Evolutionary conservation across 345 rosid species (phyloP), one percentile per base, ranked within the genome.

Genomic region (Brassica cretica): DNA sequence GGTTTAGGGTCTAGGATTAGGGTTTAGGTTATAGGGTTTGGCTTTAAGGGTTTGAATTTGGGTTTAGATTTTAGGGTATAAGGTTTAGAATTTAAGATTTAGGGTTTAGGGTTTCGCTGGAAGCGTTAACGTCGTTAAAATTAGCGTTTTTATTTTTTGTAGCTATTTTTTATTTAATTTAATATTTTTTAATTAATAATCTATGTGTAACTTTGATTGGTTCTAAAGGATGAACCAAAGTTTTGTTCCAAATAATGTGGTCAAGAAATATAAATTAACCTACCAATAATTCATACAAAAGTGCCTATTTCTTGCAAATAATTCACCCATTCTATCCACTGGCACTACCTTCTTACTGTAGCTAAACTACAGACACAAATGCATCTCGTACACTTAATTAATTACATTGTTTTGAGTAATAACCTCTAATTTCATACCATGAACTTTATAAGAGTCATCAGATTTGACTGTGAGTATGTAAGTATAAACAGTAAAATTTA

Each of bases 281-380:
- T 49, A 60, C 69, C 69, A 78, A 66, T 78, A 66, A 78, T 78
- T 78, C 60, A 67, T 53, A 41, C 24, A 4, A 77, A 66, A 70
- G 53, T 64, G 76, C 18, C 66, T 71, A 55, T 56, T 41, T 64
- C 4, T 77, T 72, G 73, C 73, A 44, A 59, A 37, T 65, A 44
- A 78, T 72, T 66, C 11, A 71, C 68, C 68, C 49, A 21, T 66
- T 68, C 15, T 25, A 32, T 51, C 70, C 80, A 70, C 80, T 77
- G 53, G 62, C 55, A 27, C 30, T 21, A 21, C 24, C 24, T 78
- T 51, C 39, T 78, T 71, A 35, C 81, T 71, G 71, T 65, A 39
- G 7, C 6, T 21, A 58, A 71, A 56, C 76, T 49, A 65, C 62
- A 71, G 72, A 65, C 76, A 64, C 46, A 66, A 44, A 8, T 66